These are phyloP conservation scores for Meira nashicola DNA, from an alignment of 1,284 basidiomycete species.

Conservation along the genomic window DNA sequence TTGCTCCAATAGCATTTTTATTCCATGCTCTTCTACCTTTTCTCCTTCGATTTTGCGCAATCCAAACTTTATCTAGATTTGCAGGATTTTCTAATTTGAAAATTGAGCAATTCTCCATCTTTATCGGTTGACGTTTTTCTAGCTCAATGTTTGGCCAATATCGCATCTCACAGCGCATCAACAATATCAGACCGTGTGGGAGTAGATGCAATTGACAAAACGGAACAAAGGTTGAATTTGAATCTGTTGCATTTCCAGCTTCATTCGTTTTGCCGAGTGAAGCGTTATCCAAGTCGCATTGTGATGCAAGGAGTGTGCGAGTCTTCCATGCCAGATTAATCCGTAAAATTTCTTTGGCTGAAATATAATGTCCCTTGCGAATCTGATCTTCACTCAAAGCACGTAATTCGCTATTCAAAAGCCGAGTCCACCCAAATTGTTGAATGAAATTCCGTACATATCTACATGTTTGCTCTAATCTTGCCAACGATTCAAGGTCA, in stretches of 20 bases:
- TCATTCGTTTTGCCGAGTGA: neutral
- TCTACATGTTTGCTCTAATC: neutral
- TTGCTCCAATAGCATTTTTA: neutral
- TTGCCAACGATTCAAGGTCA: neutral
- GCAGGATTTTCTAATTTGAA: slow-evolving; percentile 1
- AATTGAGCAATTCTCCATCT: neutral
- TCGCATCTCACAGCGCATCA: slow-evolving; percentile 5
- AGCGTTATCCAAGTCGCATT: neutral
- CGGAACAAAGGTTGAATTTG: neutral
- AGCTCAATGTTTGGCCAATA: neutral
- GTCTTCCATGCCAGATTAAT: neutral
- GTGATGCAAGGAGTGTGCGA: neutral
- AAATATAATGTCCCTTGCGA: no score
- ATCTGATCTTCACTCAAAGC: no score
- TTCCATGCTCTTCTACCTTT: neutral
- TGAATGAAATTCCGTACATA: neutral
- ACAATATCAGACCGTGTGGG: neutral
- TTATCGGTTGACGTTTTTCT: neutral
- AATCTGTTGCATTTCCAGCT: neutral
- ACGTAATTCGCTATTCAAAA: neutral
- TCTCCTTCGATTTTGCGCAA: neutral
- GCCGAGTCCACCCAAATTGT: neutral
- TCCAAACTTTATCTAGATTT: neutral
- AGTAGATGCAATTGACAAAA: neutral
- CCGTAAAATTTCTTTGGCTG: neutral